These are phyloP conservation scores for Globisporangium irregulare DNA, from an alignment of 352 stramenopile genomes.

Conservation along the genomic window DNA sequence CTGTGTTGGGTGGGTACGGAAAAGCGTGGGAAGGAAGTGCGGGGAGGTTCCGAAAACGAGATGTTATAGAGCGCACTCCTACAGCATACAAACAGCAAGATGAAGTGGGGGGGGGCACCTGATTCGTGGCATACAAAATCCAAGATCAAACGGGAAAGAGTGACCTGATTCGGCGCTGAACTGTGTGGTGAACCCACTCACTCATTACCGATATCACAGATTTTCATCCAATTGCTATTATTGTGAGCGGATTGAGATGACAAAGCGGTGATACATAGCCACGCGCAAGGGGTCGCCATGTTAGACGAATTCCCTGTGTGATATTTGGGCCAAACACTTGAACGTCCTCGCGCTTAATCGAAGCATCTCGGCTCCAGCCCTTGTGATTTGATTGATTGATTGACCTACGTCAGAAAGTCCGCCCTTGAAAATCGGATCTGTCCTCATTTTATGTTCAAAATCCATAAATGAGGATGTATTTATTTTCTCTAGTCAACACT, in stretches of 20 bases:
- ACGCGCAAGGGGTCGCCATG: background rate
- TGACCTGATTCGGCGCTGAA: background rate
- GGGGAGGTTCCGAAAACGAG: slow-evolving; percentile 1
- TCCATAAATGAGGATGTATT: background rate
- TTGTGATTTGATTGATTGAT: too few relatives aligned
- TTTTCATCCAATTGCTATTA: background rate
- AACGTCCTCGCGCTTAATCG: too few relatives aligned
- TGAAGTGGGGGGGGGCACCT: background rate
- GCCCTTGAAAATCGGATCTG: background rate
- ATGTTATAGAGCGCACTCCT: slow-evolving; percentile 8
- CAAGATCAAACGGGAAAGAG: background rate
- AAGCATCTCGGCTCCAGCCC: too few relatives aligned
- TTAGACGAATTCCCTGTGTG: too few relatives aligned
- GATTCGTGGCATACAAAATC: background rate
- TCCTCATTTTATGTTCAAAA: background rate
- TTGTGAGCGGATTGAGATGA: background rate
- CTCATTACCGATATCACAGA: slow-evolving; percentile 1
- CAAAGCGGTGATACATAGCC: background rate
- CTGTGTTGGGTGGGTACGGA: slow-evolving; percentile 1
- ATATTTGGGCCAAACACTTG: too few relatives aligned
- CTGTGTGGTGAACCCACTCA: background rate
- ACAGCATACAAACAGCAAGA: background rate
- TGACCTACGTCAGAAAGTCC: too few relatives aligned
- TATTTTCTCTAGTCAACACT: background rate
- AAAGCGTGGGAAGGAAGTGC: background rate